Conservation (phyloP, 768 basidiomycete species). For the Scleroderma citrinum region DNA sequence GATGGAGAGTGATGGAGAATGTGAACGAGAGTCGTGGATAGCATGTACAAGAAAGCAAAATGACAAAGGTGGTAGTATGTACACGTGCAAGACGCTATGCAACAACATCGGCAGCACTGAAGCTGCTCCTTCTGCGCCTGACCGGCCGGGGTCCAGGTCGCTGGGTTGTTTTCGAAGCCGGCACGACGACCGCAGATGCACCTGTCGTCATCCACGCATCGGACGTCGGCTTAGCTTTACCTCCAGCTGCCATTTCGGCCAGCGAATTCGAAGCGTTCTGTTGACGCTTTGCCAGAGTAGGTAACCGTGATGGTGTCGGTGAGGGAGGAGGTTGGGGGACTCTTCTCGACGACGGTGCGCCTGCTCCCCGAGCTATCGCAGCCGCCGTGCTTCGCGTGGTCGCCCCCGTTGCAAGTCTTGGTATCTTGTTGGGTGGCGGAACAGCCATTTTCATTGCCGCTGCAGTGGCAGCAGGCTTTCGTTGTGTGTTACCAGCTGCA, state of each 20-base stretch:
- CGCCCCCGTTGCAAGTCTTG: constrained; percentile 51
- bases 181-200: constrained; percentile 60
- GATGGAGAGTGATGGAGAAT: neutral
- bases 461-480: constrained; percentile 42
- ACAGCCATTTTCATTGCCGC: constrained; percentile 34
- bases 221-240: constrained; percentile 32
- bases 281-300: constrained; percentile 59
- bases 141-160: constrained; percentile 71
- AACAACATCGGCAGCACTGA: constrained; percentile 81
- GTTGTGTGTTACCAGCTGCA: constrained; percentile 48
- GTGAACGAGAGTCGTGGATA: neutral
- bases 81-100: constrained; percentile 39
- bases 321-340: constrained; percentile 48
- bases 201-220: constrained; percentile 79
- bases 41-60: constrained; percentile 12
- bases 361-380: constrained; percentile 23
- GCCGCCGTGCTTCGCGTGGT: constrained; percentile 45
- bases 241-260: constrained; percentile 42
- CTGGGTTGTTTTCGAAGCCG: constrained; percentile 58
- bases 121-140: constrained; percentile 77
- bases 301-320: constrained; percentile 70
- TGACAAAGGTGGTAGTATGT: constrained; percentile 3
- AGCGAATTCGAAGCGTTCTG: constrained; percentile 39
- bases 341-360: constrained; percentile 30
- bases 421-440: constrained; percentile 61